Base-by-base conservation (phyloP, 2,329 filamentous ascomycete species). In the Westerdykella aurantiaca region DNA sequence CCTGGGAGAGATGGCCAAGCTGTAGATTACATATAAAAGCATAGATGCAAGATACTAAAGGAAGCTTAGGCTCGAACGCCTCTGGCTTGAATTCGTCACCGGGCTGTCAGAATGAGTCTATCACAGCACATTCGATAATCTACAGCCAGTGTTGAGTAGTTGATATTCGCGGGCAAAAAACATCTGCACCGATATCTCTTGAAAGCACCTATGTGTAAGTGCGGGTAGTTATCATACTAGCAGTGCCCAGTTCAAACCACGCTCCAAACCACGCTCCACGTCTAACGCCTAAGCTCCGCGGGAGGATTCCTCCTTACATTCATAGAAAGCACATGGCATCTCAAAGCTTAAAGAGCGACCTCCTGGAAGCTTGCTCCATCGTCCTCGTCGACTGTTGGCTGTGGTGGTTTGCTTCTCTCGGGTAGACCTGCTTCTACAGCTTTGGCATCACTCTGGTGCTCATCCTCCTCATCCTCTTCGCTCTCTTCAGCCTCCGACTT, bases 321-420 rank as follows among this genome's bases (percentile, higher is more conserved):
- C 10, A 9, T 6, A 16, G 13, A 12, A 14, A 13, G 33, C 9
- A 9, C 5, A 29, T 10, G 25, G 25, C 4, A 29, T 18, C 33
- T 9, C 31, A 14, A 35, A 12, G 17, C 33, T 46, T 43, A 64
- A 11, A 65, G 51, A 23, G 51, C 44, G 9, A 67, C 56, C 31
- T 67, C 62, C 42, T 66, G 61, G 35, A 67, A 67, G 48, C 60
- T 64, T 10, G 50, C 57, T 35, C 57, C 61, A 13, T 59, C 56
- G 10, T 56, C 54, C 10, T 63, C 60, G 12, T 62, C 58, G 0
- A 58, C 57, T 5, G 54, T 53, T 33, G 55, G 47, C 38, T 55
- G 55, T 9, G 52, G 54, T 22, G 61, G 50, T 37, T 63, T 63
- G n/a, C 37, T 37, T 41, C 57, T 52, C 22, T 47, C 51, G 4